Evolutionary conservation across 331 rosid genomes (phyloP).

Genomic region (Dryas integrifolia): DNA sequence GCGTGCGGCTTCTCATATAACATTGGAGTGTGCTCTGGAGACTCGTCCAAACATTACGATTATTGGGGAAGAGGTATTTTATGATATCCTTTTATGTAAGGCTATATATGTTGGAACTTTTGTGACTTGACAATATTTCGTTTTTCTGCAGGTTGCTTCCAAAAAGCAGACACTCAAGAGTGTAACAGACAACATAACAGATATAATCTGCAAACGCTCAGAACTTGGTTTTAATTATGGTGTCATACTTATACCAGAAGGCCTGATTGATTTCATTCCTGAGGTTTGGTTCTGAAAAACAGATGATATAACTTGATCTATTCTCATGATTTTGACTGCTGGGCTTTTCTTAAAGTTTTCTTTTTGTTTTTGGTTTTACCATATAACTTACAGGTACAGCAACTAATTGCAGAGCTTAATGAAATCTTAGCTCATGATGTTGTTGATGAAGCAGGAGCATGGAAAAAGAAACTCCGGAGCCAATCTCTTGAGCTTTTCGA

Average conservation of each 20-base stretch:
- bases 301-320: not conserved
- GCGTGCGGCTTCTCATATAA: conserved; percentile 30
- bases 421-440: conserved; percentile 27
- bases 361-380: not conserved
- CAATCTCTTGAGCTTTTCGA: conserved; percentile 24
- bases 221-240: conserved; percentile 25
- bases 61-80: conserved; percentile 28
- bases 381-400: conserved; percentile 20
- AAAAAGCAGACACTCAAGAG: conserved; percentile 29
- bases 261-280: conserved; percentile 31
- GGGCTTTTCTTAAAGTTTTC: not conserved
- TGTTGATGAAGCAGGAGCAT: conserved; percentile 25
- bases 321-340: not conserved
- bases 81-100: not conserved
- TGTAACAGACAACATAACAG: conserved; percentile 22
- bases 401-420: conserved; percentile 24
- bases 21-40: conserved; percentile 27
- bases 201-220: conserved; percentile 27
- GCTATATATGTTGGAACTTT: not conserved
- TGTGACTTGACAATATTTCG: not conserved
- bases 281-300: conserved; percentile 7
- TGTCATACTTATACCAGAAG: conserved; percentile 26
- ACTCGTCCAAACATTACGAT: conserved; percentile 26
- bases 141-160: conserved; percentile 18
- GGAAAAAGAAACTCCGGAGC: conserved; percentile 26